Evolutionary conservation across 805 yeast genomes (phyloP), one percentile per base, ranked within the genome.

Genomic region (Candida takata): DNA sequence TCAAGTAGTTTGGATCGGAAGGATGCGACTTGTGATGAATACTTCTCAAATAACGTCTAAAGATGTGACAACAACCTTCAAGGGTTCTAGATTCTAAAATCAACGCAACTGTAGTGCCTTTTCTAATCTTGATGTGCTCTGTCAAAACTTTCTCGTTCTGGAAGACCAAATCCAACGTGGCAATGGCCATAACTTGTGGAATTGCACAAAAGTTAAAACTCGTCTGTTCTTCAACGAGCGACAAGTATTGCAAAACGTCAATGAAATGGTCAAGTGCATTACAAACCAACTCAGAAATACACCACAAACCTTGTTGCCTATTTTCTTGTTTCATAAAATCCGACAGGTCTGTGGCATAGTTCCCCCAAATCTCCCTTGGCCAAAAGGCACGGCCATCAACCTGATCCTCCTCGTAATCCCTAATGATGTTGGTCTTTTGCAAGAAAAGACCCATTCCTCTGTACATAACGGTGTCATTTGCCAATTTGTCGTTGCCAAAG

Each of bases 171-270:
- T 90, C 86, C 49, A 92, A 70, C 1, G 97, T 86, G 12, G 98
- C 97, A 58, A 92, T 83, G 25, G 97, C 96, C 98, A 92, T 92
- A 14, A 90, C 97, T 64, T 92, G 99, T 14, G 99, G 99, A 55
- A 92, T 92, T 9, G 97, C 85, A 65, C 97, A 88, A 67, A 92
- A 92, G 49, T 79, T 82, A 67, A 86, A 92, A 33, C 80, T 64
- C 1, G 95, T 76, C 41, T 81, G 84, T 55, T 92, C 98, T 40
- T 72, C 72, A 33, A 92, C 73, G 42, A 78, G 67, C 13, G 90
- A 72, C 38, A 92, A 68, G 57, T 84, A 92, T 34, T 72, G 71
- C 49, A 92, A 69, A 21, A 78, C 82, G 52, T 85, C 92, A 35
- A 72, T 73, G 27, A 75, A 87, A 53, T 90, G 97, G 20, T 64